A percentile compares a stretch with the other conserved stretches of the same genome.
phyloP scores from a whole-genome alignment of 139 green algal genomes.

The Chlorella sp. region DNA sequence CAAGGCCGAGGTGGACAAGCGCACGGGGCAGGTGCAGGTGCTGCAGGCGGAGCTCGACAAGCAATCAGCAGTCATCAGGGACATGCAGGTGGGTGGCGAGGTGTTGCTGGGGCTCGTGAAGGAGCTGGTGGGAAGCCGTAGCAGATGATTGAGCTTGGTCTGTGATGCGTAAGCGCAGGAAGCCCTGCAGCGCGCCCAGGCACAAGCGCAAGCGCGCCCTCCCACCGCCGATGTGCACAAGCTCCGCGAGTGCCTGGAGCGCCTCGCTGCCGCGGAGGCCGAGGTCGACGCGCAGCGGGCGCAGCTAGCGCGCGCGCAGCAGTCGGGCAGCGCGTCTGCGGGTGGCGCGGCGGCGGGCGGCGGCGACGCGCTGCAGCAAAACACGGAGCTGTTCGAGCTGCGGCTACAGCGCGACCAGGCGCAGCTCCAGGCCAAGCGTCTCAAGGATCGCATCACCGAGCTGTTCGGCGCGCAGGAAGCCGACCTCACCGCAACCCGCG shows the following conservation, averaged over 20 bases:
- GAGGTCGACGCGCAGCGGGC: slow-evolving; percentile 29
- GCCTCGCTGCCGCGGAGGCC: slow-evolving; percentile 34
- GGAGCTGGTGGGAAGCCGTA: no score
- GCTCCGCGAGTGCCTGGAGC: slow-evolving; percentile 33
- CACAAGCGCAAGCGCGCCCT: no score
- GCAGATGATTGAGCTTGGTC: no score
- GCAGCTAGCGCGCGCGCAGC: slow-evolving; percentile 26
- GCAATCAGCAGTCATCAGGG: slow-evolving; percentile 29
- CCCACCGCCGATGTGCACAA: slow-evolving; percentile 7
- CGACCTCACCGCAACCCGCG: background rate
- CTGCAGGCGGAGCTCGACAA: slow-evolving; percentile 33
- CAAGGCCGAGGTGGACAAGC: slow-evolving; percentile 34
- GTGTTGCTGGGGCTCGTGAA: no score
- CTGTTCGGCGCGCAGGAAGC: slow-evolving; percentile 24
- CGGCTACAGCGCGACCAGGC: slow-evolving; percentile 49
- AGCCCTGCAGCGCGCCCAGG: no score
- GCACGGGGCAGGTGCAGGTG: background rate
- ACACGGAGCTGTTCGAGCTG: slow-evolving; percentile 37
- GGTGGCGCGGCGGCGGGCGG: background rate
- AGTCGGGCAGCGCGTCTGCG: background rate
- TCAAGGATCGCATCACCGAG: slow-evolving; percentile 35
- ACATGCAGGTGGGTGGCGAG: slow-evolving; percentile 29
- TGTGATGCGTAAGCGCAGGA: no score
- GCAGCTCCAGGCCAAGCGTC: slow-evolving; percentile 27
- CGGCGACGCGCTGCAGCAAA: slow-evolving; percentile 3